Base-by-base conservation (phyloP, 139 green algal genomes). In the Closterium sp. region DNA sequence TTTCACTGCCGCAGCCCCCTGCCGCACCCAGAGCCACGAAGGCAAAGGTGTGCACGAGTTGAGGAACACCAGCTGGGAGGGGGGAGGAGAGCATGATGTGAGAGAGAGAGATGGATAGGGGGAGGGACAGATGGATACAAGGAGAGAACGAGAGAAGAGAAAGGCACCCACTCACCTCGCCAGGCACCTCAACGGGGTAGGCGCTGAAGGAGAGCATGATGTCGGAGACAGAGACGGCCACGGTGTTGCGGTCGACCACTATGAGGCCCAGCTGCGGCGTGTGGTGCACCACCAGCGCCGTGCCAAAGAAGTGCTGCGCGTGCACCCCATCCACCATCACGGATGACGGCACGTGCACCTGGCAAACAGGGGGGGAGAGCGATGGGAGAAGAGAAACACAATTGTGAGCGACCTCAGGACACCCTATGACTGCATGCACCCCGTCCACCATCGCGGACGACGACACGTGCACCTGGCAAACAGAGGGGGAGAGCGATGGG, bases 211-310 rank as follows among this genome's bases (percentile, higher is more conserved):
- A 97, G 12, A 99, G 92, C 86, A 95, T 96, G 36, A 98, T 92
- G 87, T 98, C 97, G 64, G 95, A 96, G 0, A 95, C 91, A 3
- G 94, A 96, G 3, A 98, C 95, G 8, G 94, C 76, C 3, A 98
- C 95, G 0, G 97, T 99, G 96, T 98, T 99, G 90, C 97, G 95
- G 94, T 99, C 97, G 33, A 97, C 95, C 86, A 98, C 90, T 81
- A 98, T 94, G 87, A 98, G 93, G 64, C 95, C 81, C 23, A 76
- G 32, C 23, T 28, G 33, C 23, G 55, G n/a, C 38, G 31, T 34
- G 84, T 92, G 87, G 43, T 93, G 86, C 16, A 95, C 76, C 34
- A 95, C 84, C 43, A 93, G 23, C 21, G 84, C 93, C 85, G 84
- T 93, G 38, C 93, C 93, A 2, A 88, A 89, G 64, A 95, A 95